Base-by-base conservation (phyloP, 371 early-diverging fungal species). In the Rhizopus arrhizus region DNA sequence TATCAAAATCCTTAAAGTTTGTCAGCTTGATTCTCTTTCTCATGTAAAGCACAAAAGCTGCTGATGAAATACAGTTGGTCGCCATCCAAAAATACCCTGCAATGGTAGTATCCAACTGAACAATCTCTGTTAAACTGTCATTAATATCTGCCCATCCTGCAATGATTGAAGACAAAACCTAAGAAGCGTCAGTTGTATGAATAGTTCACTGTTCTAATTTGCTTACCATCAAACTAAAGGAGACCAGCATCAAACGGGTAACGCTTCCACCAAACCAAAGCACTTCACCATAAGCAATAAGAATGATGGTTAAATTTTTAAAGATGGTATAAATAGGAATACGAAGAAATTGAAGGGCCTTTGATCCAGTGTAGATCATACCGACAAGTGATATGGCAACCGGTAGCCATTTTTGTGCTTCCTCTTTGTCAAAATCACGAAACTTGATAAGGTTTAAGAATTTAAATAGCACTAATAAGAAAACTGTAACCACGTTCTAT, bases 341-440 rank as follows among this genome's bases (percentile, higher is more conserved):
- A 50, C 91, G 83, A 47, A 99, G 85, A 74, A 89, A 95, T 65
- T 95, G 93, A 13, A 99, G 76, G 16, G 77, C 92, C 84, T 91
- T 97, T 82, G 84, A 95, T 40, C 99, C 99, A 3, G 98, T 95
- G 77, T 97, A 98, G 58, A 99, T 93, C 99, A 99, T 99, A 56
- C 89, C 84, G 10, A 92, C 91, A 41, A 99, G 82, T 54, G 91
- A 84, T 41, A 86, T 61, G 4, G 98, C 92, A 58, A 97, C 90
- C 3, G 91, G 87, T 64, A 95, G 83, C 99, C 99, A 95, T 56
- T 84, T 85, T 43, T 78, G 80, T 51, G 89, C 88, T 62, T 92
- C 91, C 33, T 79, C 65, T 60, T 62, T 78, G 70, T 86, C 85
- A 61, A 87, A 84, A 35, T 81, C 80, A 54, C 91, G 88, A 70